phyloP scores from a whole-genome alignment of 441 rosid species.

The Aleurites moluccanus region DNA sequence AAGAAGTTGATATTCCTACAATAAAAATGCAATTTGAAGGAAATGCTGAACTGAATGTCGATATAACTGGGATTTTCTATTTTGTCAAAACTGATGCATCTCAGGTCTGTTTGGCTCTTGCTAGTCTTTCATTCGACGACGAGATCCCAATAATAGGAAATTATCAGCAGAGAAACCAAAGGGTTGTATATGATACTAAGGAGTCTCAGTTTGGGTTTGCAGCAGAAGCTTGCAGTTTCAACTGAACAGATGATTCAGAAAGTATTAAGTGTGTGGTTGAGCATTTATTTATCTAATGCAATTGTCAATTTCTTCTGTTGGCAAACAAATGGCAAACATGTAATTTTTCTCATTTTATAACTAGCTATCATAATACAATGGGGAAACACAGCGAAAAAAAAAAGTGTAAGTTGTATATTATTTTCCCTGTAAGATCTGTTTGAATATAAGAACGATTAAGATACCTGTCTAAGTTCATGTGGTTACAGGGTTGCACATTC shows the following conservation, averaged over 20 bases:
- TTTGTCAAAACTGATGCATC: constrained; percentile 75
- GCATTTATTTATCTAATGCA: constrained; percentile 16
- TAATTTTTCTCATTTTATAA: constrained; percentile 10
- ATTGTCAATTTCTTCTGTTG: constrained; percentile 13
- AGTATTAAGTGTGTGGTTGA: constrained; percentile 1
- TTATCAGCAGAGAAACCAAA: constrained; percentile 89
- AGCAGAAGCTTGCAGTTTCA: constrained; percentile 69
- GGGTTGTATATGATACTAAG: constrained; percentile 75
- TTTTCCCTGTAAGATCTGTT: constrained; percentile 1
- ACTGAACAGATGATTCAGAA: constrained; percentile 17
- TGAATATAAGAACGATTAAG: neutral
- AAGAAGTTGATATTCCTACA: constrained; percentile 66
- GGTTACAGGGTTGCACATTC: neutral
- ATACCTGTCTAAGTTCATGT: neutral
- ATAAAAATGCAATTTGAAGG: constrained; percentile 61
- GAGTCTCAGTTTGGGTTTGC: constrained; percentile 72
- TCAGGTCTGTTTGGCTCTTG: constrained; percentile 84
- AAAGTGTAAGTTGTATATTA: neutral
- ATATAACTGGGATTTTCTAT: constrained; percentile 73
- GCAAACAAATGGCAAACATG: constrained; percentile 3
- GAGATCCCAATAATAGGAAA: constrained; percentile 79
- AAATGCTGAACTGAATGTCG: constrained; percentile 55
- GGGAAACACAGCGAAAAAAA: constrained; percentile 6
- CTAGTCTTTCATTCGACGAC: constrained; percentile 67
- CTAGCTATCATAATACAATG: neutral